phyloP scores from a whole-genome alignment of 73 alveolate species.

The Paramecium tetraurelia region DNA sequence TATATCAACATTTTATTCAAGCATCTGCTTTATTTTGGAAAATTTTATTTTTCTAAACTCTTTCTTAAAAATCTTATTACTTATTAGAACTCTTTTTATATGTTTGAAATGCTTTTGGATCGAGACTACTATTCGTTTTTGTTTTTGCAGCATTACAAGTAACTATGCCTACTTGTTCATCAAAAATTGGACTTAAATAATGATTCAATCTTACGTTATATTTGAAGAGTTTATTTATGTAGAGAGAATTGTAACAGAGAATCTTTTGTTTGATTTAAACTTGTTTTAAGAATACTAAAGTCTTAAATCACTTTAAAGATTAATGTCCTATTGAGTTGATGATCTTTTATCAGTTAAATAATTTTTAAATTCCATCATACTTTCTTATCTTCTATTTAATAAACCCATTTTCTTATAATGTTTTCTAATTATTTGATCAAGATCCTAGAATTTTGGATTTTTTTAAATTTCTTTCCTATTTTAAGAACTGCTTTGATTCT shows the following conservation, averaged over 20 bases:
- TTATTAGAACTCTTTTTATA: not conserved
- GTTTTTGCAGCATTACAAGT: not conserved
- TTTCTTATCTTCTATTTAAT: not conserved
- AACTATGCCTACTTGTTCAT: not conserved
- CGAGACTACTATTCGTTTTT: not conserved
- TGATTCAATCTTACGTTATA: not conserved
- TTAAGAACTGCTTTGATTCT: not conserved
- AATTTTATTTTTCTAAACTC: not conserved
- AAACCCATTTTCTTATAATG: constrained; percentile 16
- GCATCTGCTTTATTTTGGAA: not conserved
- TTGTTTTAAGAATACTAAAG: not conserved
- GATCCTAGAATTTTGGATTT: not conserved
- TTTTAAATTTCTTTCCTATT: not conserved
- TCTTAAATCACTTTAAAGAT: not conserved
- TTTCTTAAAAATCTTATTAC: not conserved
- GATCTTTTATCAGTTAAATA: not conserved
- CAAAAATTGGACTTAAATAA: not conserved
- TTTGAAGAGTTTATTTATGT: not conserved
- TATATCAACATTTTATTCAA: not conserved
- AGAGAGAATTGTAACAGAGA: not conserved
- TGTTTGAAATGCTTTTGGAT: not conserved
- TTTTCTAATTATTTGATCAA: not conserved
- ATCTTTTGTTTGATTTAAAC: not conserved
- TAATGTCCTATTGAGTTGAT: not conserved
- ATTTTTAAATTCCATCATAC: not conserved